These are phyloP conservation scores for Zelopaecilomyces penicillatus DNA, from an alignment of 2,329 filamentous ascomycete species.

Conservation along the genomic window DNA sequence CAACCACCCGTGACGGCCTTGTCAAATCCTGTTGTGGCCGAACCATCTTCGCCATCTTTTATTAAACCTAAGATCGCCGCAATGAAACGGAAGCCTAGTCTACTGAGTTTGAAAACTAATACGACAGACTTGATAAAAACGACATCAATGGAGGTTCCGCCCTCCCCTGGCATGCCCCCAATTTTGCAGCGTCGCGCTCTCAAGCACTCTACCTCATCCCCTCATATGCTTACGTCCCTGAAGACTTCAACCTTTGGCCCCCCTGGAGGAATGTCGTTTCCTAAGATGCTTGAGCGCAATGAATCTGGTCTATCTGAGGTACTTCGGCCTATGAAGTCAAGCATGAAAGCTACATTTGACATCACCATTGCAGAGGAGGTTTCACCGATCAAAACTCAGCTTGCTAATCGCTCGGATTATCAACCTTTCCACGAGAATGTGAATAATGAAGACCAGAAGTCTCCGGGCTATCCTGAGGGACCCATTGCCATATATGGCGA, in stretches of 20 bases:
- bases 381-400: slow-evolving; percentile 51
- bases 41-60: slow-evolving; percentile 66
- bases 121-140: slow-evolving; percentile 45
- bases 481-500: slow-evolving; percentile 76
- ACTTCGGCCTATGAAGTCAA: slow-evolving; percentile 42
- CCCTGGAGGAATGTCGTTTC: slow-evolving; percentile 54
- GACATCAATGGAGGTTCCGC: slow-evolving; percentile 44
- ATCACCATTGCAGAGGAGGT: slow-evolving; percentile 45
- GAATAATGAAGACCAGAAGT: slow-evolving; percentile 71
- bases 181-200: slow-evolving; percentile 55
- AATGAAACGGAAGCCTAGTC: slow-evolving; percentile 67
- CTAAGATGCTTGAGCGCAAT: slow-evolving; percentile 51
- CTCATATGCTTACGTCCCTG: slow-evolving; percentile 54
- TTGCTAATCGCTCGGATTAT: slow-evolving; percentile 46
- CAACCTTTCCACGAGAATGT: slow-evolving; percentile 59
- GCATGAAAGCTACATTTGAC: slow-evolving; percentile 28
- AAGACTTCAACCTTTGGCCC: slow-evolving; percentile 54
- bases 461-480: slow-evolving; percentile 72
- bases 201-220: slow-evolving; percentile 60
- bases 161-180: slow-evolving; percentile 46
- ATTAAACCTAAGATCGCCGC: slow-evolving; percentile 69
- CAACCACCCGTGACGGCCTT: slow-evolving; percentile 49
- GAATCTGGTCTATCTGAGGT: slow-evolving; percentile 53
- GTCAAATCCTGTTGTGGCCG: slow-evolving; percentile 46
- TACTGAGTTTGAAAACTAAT: slow-evolving; percentile 68